Evolutionary conservation across 2,329 filamentous ascomycete genomes (phyloP), one percentile per base, ranked within the genome.

Genomic region (Neurospora crassa): DNA sequence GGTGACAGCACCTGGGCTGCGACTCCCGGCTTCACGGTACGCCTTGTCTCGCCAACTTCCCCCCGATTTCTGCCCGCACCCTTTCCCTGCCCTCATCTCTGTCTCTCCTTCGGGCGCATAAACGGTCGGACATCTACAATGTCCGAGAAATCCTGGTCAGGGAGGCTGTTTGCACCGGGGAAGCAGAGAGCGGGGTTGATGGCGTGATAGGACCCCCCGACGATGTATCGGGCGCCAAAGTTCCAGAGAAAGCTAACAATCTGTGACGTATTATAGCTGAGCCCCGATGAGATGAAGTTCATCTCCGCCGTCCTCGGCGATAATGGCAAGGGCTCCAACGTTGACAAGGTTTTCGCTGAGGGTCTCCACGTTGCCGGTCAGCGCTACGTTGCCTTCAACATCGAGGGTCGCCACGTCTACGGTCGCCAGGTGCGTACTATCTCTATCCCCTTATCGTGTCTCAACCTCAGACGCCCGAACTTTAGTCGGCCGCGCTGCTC

Each of bases 1-100:
- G 92, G 93, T 78, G 92, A 92, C 83, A 93, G 90, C 80, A 86
- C 89, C 77, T 96, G 93, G 93, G 93, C 93, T 73, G 80, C 85
- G 59, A 90, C 89, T 40, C 29, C 87, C 70, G 88, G 86, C 76
- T 97, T 97, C 84, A 84, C 86, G 80, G 93, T 97, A 90, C 81
- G 83, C 80, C 72, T 16, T 45, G 72, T 68, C 70, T 68, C 67
- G 40, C 68, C 53, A 59, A 59, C 24, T 34, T 14, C 24, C 24
- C 14, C 53, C 14, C 53, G 24, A 18, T 34, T 34, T 24, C 53
- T 59, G 12, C 10, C 53, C 24, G 24, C 53, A 7, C 24, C 53
- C 24, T 34, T 59, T 59, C 14, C 24, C 53, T 29, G 20, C 47
- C 24, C 20, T 14, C 12, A 16, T 34, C 53, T 63, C 24, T 63